Evolutionary conservation across 2,329 filamentous ascomycete species (phyloP).

Genomic region (Paecilomyces fulvus): DNA sequence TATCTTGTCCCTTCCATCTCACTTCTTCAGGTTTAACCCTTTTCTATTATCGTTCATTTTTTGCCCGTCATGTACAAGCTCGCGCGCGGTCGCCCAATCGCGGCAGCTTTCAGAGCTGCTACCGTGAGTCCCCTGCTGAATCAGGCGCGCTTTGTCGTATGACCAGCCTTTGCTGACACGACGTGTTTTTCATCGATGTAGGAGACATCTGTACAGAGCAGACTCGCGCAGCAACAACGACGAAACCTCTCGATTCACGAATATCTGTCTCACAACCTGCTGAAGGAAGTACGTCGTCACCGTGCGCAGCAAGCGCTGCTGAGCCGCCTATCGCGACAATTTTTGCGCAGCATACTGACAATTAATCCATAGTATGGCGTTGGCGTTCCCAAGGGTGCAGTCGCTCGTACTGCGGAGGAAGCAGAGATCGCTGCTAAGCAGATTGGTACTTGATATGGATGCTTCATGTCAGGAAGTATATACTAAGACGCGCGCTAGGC

Average conservation of each 20-base stretch:
- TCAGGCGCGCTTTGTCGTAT: not conserved
- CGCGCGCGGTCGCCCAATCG: slow-evolving; percentile 70
- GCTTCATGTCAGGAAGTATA: slow-evolving; percentile 1
- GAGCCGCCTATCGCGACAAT: not conserved
- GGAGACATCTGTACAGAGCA: slow-evolving; percentile 47
- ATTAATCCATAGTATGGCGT: slow-evolving; percentile 67
- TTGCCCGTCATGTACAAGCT: slow-evolving; percentile 71
- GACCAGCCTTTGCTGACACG: slow-evolving; percentile 45
- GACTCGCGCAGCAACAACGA: slow-evolving; percentile 63
- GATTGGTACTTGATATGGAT: slow-evolving; percentile 54
- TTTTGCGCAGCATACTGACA: not conserved
- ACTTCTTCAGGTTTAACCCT: slow-evolving; percentile 11
- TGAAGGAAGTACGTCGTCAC: slow-evolving; percentile 52
- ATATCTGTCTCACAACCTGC: slow-evolving; percentile 88
- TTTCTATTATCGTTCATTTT: slow-evolving; percentile 9
- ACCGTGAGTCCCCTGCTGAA: slow-evolving; percentile 49
- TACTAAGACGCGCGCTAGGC: slow-evolving; percentile 34
- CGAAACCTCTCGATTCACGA: slow-evolving; percentile 95
- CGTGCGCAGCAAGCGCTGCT: not conserved
- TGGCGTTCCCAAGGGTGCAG: slow-evolving; percentile 80
- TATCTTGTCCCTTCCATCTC: slow-evolving; percentile 6
- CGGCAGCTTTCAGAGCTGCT: slow-evolving; percentile 68
- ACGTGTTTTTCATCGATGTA: slow-evolving; percentile 26
- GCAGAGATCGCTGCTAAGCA: slow-evolving; percentile 85
- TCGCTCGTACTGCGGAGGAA: slow-evolving; percentile 75